These are phyloP conservation scores for Neofusicoccum ribis DNA, from an alignment of 2,329 filamentous ascomycete species.

Conservation along the genomic window DNA sequence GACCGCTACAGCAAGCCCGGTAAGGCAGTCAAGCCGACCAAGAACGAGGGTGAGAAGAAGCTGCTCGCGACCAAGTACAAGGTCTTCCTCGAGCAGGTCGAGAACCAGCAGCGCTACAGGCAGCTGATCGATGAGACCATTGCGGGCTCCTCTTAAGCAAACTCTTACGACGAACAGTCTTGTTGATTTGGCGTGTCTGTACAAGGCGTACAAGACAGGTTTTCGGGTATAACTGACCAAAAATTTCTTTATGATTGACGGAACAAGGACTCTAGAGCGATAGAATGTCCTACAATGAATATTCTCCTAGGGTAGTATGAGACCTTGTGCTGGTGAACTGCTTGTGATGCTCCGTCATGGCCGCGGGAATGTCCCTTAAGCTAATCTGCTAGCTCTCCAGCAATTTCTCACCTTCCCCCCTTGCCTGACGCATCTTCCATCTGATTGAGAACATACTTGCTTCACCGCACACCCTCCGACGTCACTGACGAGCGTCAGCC, in stretches of 20 bases:
- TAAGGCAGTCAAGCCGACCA: conserved; percentile 74
- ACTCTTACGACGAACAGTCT: no score
- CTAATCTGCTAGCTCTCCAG: no score
- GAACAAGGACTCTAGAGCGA: not conserved
- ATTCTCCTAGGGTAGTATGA: not conserved
- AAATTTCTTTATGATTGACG: not conserved
- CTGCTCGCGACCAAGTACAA: conserved; percentile 87
- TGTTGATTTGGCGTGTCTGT: not conserved
- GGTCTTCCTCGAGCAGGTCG: conserved; percentile 91
- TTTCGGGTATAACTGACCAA: not conserved
- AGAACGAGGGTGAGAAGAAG: conserved; percentile 71
- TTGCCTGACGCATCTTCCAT: no score
- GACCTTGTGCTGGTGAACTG: no score
- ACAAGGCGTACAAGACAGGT: not conserved
- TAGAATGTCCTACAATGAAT: conserved; percentile 4
- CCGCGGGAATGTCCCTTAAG: no score
- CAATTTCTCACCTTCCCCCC: no score
- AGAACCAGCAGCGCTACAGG: conserved; percentile 80
- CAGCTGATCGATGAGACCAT: conserved; percentile 67
- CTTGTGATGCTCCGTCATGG: no score
- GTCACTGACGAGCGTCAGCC: no score
- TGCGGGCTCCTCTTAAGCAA: conserved; percentile 26
- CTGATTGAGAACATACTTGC: no score
- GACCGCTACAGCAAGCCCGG: conserved; percentile 95
- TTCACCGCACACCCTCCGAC: not conserved